Evolutionary conservation across 1,284 basidiomycete species (phyloP).

Genomic region (Leccinum solheimii): DNA sequence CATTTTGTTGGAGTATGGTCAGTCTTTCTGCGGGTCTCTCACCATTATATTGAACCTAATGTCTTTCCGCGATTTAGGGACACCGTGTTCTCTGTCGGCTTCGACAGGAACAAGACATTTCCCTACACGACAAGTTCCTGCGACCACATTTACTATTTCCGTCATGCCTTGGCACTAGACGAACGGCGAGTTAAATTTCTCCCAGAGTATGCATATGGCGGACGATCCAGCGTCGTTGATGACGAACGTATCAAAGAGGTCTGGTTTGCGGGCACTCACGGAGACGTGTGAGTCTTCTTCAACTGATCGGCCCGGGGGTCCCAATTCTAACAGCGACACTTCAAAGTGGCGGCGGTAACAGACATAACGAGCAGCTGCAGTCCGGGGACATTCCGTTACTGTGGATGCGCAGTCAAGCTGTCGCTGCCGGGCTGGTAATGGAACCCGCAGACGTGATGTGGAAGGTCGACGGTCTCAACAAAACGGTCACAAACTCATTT

Average conservation of each 20-base stretch:
- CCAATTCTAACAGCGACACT: conserved; percentile 4
- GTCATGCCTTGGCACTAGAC: conserved; percentile 38
- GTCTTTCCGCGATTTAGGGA: conserved; percentile 21
- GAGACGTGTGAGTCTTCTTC: conserved; percentile 34
- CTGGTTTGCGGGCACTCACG: conserved; percentile 39
- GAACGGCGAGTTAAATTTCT: conserved; percentile 44
- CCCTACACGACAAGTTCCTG: conserved; percentile 32
- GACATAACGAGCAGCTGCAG: conserved; percentile 29
- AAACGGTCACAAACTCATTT: conserved; percentile 19
- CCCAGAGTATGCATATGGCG: conserved; percentile 38
- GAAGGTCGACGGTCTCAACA: conserved; percentile 32
- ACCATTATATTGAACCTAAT: not conserved
- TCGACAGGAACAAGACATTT: conserved; percentile 28
- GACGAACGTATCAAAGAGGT: conserved; percentile 35
- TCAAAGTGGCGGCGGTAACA: conserved; percentile 33
- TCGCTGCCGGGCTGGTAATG: conserved; percentile 26
- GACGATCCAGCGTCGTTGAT: conserved; percentile 15
- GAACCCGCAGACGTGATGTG: conserved; percentile 27
- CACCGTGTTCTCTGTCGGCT: conserved; percentile 38
- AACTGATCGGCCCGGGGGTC: not conserved
- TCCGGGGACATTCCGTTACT: conserved; percentile 35
- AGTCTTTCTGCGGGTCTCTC: conserved; percentile 2
- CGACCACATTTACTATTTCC: conserved; percentile 34
- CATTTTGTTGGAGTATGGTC: conserved; percentile 19
- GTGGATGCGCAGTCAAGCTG: conserved; percentile 37